A percentile compares a stretch with the other conserved stretches of the same genome.
These are phyloP conservation scores for Boletus calvinii DNA, from an alignment of 1,284 basidiomycete species.

Conservation along the genomic window DNA sequence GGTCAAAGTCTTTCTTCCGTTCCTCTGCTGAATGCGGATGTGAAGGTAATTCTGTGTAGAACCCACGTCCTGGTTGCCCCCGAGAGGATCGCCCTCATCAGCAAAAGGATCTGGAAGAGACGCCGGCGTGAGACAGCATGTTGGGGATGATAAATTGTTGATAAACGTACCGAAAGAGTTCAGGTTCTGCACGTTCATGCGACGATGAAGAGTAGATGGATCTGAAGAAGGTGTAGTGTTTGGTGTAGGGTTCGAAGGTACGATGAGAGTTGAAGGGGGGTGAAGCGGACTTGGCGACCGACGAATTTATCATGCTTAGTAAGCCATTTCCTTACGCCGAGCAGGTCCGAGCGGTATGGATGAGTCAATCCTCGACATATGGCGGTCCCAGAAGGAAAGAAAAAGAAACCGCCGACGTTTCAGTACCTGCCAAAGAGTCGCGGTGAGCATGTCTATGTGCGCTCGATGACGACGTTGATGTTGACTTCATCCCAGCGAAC, in stretches of 20 bases:
- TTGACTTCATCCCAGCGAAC: conserved; percentile 49
- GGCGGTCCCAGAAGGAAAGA: conserved; percentile 23
- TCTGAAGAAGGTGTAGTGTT: conserved; percentile 49
- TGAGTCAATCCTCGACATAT: conserved; percentile 7
- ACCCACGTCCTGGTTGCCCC: conserved; percentile 72
- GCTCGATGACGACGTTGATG: neutral
- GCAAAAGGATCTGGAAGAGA: conserved; percentile 81
- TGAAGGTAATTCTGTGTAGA: conserved; percentile 89
- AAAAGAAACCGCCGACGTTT: conserved; percentile 66
- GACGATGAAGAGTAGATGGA: conserved; percentile 49
- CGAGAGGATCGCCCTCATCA: conserved; percentile 83
- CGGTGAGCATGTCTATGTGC: conserved; percentile 43
- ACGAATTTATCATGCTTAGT: conserved; percentile 32
- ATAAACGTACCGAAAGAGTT: conserved; percentile 65
- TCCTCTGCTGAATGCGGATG: conserved; percentile 98
- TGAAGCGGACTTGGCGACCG: conserved; percentile 5
- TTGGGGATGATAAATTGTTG: conserved; percentile 28
- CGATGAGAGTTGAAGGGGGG: conserved; percentile 30
- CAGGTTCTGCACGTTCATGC: conserved; percentile 92
- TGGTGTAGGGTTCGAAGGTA: conserved; percentile 45
- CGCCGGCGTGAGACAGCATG: conserved; percentile 14
- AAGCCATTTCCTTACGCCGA: conserved; percentile 22
- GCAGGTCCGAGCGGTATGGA: neutral
- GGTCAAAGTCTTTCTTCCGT: conserved; percentile 98
- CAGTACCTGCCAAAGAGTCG: conserved; percentile 60